phyloP scores from a whole-genome alignment of 2,329 filamentous ascomycete genomes.

The Colletotrichum salicis region DNA sequence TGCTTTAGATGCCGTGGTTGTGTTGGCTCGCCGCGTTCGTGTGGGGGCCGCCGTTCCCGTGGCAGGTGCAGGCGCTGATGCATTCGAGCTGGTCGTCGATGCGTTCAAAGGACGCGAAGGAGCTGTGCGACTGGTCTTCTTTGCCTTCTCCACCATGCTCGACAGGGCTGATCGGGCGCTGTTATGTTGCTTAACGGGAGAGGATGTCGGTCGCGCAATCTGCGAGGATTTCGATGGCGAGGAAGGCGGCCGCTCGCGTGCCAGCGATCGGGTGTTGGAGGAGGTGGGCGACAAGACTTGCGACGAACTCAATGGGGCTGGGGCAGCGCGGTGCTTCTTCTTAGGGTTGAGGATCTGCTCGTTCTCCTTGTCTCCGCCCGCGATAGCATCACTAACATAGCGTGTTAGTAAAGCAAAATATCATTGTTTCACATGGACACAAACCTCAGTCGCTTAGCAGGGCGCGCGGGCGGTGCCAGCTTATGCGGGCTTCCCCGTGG shows the following conservation, averaged over 20 bases:
- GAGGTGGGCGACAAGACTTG: slow-evolving; percentile 85
- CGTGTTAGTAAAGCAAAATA: slow-evolving; percentile 38
- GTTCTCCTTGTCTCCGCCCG: slow-evolving; percentile 81
- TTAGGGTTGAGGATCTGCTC: slow-evolving; percentile 73
- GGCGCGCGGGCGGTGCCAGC: slow-evolving; percentile 41
- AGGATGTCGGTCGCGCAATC: slow-evolving; percentile 65
- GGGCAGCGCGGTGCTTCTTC: slow-evolving; percentile 66
- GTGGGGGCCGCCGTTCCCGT: slow-evolving; percentile 39
- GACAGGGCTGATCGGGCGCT: slow-evolving; percentile 56
- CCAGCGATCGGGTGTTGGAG: slow-evolving; percentile 78
- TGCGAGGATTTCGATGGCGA: slow-evolving; percentile 66
- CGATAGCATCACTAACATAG: slow-evolving; percentile 67
- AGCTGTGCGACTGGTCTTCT: slow-evolving; percentile 62
- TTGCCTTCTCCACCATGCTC: slow-evolving; percentile 70
- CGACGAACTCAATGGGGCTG: slow-evolving; percentile 55
- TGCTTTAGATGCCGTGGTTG: slow-evolving; percentile 48
- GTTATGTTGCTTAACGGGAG: slow-evolving; percentile 67
- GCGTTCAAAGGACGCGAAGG: slow-evolving; percentile 58
- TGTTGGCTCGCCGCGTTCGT: slow-evolving; percentile 46
- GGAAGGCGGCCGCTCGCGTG: slow-evolving; percentile 57
- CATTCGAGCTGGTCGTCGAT: slow-evolving; percentile 54
- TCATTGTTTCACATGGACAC: slow-evolving; percentile 34
- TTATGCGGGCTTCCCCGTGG: slow-evolving; percentile 50
- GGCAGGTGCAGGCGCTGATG: slow-evolving; percentile 40
- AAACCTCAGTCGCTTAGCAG: slow-evolving; percentile 64